Base-by-base conservation (phyloP, 208 protist genomes). In the Leishmania amazonensis region DNA sequence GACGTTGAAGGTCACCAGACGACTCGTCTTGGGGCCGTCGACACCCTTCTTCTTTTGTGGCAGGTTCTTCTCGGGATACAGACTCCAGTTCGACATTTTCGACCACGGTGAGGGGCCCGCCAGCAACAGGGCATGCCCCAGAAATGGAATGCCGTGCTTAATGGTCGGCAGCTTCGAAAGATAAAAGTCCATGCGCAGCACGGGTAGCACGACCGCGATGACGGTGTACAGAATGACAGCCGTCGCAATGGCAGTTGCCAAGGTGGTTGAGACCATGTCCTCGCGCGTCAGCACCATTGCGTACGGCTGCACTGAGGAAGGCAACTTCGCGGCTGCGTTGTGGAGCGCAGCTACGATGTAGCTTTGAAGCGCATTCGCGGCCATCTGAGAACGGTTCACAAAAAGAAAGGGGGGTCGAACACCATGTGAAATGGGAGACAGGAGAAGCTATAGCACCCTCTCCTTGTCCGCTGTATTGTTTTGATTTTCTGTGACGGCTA, bases 11-110 rank as follows among this genome's bases (percentile, higher is more conserved):
- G 78, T 85, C 1, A 96, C 91, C n/a, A 96, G 70, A 49, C 91
- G 89, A 73, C 87, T 91, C 4, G 79, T 80, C 35, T 72, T 31
- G 42, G 73, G 68, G 54, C 71, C 68, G 8, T 77, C 65, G 40
- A 31, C 28, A 35, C 51, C 73, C 53, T 73, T 84, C 62, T 82
- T 81, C 78, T 72, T 81, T 28, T 54, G 19, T 13, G 77, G 83
- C 17, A 79, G n/a, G 80, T 90, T 90, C 70, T 85, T 83, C 53
- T 92, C 83, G 19, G 94, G 90, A 62, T 91, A 45, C 38, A 96
- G 79, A 68, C 94, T 96, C 93, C 95, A 97, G 24, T 77, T 76
- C 47, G 88, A 87, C 95, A 97, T 96, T 85, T 96, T 95, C 19
- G 80, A 75, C 87, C 90, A 95, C 54, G 95, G 95, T 28, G 88